Base-by-base conservation (phyloP, 1,284 basidiomycete species). In the Polyporus tsugae region DNA sequence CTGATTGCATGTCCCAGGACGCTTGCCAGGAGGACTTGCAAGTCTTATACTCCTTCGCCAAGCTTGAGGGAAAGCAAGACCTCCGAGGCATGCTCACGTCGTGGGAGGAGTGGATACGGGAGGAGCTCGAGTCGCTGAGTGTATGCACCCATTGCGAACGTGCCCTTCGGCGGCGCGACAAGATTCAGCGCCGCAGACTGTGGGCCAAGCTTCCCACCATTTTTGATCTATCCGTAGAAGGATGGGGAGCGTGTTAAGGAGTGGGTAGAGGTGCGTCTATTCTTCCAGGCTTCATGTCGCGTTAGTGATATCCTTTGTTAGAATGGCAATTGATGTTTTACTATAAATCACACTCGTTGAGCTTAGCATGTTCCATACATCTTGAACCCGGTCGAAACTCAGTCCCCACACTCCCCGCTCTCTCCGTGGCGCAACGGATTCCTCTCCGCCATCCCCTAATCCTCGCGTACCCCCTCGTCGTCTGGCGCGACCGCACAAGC, bases 371-470 rank as follows among this genome's bases (percentile, higher is more conserved):
- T 29, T 29, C 1, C 29, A 29, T 29, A 29, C 29, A 29, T 29
- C 29, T 29, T 29, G 29, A 29, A 29, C 1, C 1, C 1, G 2
- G 29, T 29, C 7, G 0, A 46, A 19, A 6, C 17, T 55, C 52
- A 33, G 29, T 55, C 52, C 33, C 52, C 13, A 17, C 33, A 35
- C 15, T 35, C 52, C 17, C 15, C 52, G 5, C 52, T 17, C 13
- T 35, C 52, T 13, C 29, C 52, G 11, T 44, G 25, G 4, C 44
- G 29, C 53, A 15, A 29, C 6, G 29, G n/a, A 33, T 44, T 25
- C 41, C 60, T 38, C 41, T 42, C 60, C 36, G 41, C 29, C 41
- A 60, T 60, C 41, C 41, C 36, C 9, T 59, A 4, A 60, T 60
- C 13, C 41, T 41, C 38, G 41, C 25, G 25, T 60, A 60, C 6